These are phyloP conservation scores for Alternaria arborescens DNA, from an alignment of 2,329 filamentous ascomycete species.

Conservation along the genomic window DNA sequence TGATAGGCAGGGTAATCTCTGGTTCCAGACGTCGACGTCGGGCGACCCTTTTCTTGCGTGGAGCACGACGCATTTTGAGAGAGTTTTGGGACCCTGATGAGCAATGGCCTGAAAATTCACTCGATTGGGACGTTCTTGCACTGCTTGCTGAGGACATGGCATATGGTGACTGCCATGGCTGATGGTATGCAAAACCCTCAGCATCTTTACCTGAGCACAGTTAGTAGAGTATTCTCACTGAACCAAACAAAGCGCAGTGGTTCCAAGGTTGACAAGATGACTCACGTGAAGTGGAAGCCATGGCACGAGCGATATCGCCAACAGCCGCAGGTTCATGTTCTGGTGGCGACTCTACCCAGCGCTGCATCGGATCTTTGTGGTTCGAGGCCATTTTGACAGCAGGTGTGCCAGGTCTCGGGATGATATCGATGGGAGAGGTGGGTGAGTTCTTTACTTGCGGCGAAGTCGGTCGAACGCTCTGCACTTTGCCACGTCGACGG, in stretches of 20 bases:
- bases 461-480: constrained; percentile 15
- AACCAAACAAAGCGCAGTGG: no score
- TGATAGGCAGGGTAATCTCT: constrained; percentile 14
- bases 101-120: constrained; percentile 26
- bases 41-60: constrained; percentile 21
- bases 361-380: constrained; percentile 33
- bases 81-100: constrained; percentile 31
- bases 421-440: constrained; percentile 30
- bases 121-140: constrained; percentile 34
- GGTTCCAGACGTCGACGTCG: constrained; percentile 22
- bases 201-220: neutral
- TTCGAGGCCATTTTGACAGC: constrained; percentile 17
- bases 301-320: constrained; percentile 34
- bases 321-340: constrained; percentile 39
- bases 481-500: constrained; percentile 34
- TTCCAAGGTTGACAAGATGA: neutral
- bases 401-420: constrained; percentile 34
- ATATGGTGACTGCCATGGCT: constrained; percentile 23
- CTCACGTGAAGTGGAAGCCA: constrained; percentile 26
- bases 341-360: constrained; percentile 42
- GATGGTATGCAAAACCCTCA: constrained; percentile 5
- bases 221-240: neutral
- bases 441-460: constrained; percentile 16
- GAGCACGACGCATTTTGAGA: constrained; percentile 16
- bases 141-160: constrained; percentile 34